Evolutionary conservation across 768 basidiomycete genomes (phyloP).

Genomic region (Mycena chlorophos): DNA sequence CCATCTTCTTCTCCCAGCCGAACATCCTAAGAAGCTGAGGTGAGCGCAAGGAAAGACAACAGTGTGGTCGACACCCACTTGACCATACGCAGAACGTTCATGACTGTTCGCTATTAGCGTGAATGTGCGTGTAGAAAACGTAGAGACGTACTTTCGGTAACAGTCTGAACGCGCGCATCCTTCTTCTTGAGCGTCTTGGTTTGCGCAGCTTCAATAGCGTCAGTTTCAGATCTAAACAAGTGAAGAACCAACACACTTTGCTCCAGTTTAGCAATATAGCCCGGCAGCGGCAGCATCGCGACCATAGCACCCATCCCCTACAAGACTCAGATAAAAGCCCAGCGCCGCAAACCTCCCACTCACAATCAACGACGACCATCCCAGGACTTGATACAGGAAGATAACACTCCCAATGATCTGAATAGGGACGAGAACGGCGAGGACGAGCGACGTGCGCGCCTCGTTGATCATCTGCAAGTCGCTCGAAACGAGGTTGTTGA

Average conservation of each 20-base stretch:
- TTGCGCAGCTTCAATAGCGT: slow-evolving; percentile 36
- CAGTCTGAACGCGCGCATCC: slow-evolving; percentile 60
- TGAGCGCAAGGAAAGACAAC: not conserved
- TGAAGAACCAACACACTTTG: slow-evolving; percentile 35
- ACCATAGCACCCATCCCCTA: slow-evolving; percentile 46
- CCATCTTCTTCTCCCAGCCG: slow-evolving; percentile 63
- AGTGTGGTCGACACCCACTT: slow-evolving; percentile 35
- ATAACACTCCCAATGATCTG: slow-evolving; percentile 38
- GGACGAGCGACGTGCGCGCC: slow-evolving; percentile 2
- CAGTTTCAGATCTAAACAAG: too few species aligned
- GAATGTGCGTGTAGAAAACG: slow-evolving; percentile 17
- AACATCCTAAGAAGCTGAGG: slow-evolving; percentile 40
- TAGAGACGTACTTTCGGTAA: slow-evolving; percentile 55
- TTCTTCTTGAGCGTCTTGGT: slow-evolving; percentile 51
- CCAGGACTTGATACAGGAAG: slow-evolving; percentile 49
- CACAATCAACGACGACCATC: slow-evolving; percentile 60
- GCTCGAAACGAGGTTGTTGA: slow-evolving; percentile 74
- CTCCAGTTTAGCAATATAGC: slow-evolving; percentile 49
- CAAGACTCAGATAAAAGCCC: too few species aligned
- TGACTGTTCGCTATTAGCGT: slow-evolving; percentile 38
- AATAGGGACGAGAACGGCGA: slow-evolving; percentile 33
- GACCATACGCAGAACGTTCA: slow-evolving; percentile 64
- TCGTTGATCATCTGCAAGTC: slow-evolving; percentile 37
- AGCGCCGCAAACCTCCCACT: too few species aligned
- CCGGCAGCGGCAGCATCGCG: slow-evolving; percentile 54